Conservation (phyloP, 495 filamentous ascomycete genomes). For the Glutinoglossum americanum region DNA sequence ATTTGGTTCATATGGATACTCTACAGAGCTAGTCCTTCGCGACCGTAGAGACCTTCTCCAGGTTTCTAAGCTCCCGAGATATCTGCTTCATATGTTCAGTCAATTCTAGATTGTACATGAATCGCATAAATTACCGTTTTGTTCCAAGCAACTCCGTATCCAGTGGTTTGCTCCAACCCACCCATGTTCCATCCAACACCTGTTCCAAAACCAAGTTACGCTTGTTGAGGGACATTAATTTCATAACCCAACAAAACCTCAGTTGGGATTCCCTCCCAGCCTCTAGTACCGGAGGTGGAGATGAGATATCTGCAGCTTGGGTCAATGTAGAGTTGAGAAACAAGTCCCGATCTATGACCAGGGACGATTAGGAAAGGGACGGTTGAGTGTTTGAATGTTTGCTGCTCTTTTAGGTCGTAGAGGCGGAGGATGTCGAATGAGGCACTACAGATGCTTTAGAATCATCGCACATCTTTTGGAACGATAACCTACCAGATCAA, state of each 20-base stretch:
- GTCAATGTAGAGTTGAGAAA: constrained; percentile 65
- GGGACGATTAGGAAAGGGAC: constrained; percentile 90
- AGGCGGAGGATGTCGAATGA: constrained; percentile 85
- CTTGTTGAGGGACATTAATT: constrained; percentile 26
- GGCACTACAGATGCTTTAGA: constrained; percentile 29
- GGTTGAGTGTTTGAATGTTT: constrained; percentile 41
- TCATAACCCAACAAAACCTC: constrained; percentile 92
- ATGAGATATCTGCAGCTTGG: constrained; percentile 79
- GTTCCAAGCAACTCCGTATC: background rate
- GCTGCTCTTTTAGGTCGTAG: constrained; percentile 60
- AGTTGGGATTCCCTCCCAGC: constrained; percentile 85
- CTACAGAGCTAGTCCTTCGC: background rate
- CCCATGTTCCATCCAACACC: background rate
- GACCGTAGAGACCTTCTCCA: background rate
- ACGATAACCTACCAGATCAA: constrained; percentile 48
- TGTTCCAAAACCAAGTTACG: background rate
- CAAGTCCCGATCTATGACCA: constrained; percentile 80
- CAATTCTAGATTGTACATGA: background rate
- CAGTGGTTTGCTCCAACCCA: background rate
- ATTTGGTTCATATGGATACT: background rate
- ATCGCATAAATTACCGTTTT: background rate
- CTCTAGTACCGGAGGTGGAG: constrained; percentile 70
- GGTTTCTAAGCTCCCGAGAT: background rate
- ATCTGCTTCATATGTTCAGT: background rate
- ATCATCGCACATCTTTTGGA: background rate